phyloP scores from a whole-genome alignment of 2,329 filamentous ascomycete species.

The Colletotrichum shisoi region DNA sequence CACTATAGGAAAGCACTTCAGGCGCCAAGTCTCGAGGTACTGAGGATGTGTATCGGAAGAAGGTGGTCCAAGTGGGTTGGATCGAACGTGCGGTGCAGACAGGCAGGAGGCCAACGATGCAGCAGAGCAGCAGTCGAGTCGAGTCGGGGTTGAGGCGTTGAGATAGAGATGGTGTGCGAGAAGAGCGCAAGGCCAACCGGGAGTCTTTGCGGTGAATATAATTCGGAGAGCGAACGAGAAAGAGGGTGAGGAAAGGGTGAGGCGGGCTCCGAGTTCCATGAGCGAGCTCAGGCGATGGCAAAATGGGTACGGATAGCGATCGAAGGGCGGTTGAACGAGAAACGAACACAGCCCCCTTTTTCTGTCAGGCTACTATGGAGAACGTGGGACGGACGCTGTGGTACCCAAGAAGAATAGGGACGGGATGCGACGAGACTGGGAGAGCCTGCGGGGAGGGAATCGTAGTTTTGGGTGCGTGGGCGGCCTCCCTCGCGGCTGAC shows the following conservation, averaged over 20 bases:
- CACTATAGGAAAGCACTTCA: slow-evolving; percentile 17
- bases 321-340: slow-evolving; percentile 28
- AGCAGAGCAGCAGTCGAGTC: neutral
- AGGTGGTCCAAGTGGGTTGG: slow-evolving; percentile 29
- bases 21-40: slow-evolving; percentile 36
- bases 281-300: slow-evolving; percentile 27
- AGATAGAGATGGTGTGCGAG: slow-evolving; percentile 32
- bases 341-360: slow-evolving; percentile 39
- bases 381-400: slow-evolving; percentile 32
- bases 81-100: slow-evolving; percentile 7
- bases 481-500: slow-evolving; percentile 12
- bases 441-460: neutral
- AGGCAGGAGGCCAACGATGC: slow-evolving; percentile 9
- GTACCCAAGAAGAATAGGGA: slow-evolving; percentile 14
- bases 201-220: slow-evolving; percentile 23
- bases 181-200: slow-evolving; percentile 28
- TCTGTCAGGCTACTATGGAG: slow-evolving; percentile 33
- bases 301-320: slow-evolving; percentile 3
- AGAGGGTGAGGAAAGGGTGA: slow-evolving; percentile 7
- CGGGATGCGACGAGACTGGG: slow-evolving; percentile 26
- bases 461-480: slow-evolving; percentile 14
- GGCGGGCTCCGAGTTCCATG: slow-evolving; percentile 25
- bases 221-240: no score
- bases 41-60: slow-evolving; percentile 32
- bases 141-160: neutral